phyloP scores from a whole-genome alignment of 768 basidiomycete genomes.

The Candolleomyces efflorescens region DNA sequence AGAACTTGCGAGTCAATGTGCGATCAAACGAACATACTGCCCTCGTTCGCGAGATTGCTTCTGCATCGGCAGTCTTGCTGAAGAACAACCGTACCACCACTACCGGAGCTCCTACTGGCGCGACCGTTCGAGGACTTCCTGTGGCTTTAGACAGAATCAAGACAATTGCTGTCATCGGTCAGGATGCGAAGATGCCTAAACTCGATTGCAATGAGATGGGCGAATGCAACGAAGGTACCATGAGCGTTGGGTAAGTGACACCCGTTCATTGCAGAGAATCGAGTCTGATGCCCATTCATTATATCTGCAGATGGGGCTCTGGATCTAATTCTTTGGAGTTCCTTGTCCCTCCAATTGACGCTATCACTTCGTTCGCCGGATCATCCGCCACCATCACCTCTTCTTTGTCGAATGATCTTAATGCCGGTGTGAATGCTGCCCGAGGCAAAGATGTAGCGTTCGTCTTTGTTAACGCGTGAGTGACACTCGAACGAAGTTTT shows the following conservation, averaged over 20 bases:
- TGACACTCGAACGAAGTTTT: neutral
- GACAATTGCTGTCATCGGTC: constrained; percentile 54
- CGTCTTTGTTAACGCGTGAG: constrained; percentile 57
- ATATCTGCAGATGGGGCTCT: constrained; percentile 40
- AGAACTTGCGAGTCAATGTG: constrained; percentile 40
- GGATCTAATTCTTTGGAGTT: constrained; percentile 45
- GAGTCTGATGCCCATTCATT: no score
- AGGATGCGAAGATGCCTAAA: constrained; percentile 52
- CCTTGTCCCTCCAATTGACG: constrained; percentile 42
- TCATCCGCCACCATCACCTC: constrained; percentile 35
- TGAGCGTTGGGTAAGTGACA: constrained; percentile 54
- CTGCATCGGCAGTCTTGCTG: constrained; percentile 61
- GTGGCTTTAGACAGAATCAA: constrained; percentile 45
- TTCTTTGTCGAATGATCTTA: constrained; percentile 40
- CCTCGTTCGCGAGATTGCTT: constrained; percentile 58
- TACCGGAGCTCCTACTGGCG: constrained; percentile 28
- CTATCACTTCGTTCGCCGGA: constrained; percentile 37
- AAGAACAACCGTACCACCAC: constrained; percentile 53
- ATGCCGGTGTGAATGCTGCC: constrained; percentile 35
- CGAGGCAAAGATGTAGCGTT: constrained; percentile 50
- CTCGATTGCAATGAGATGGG: constrained; percentile 43
- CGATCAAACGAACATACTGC: constrained; percentile 41
- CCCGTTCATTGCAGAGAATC: constrained; percentile 10
- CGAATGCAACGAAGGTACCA: constrained; percentile 53
- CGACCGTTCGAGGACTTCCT: constrained; percentile 38